A percentile compares a stretch with the other conserved stretches of the same genome.
These are phyloP conservation scores for Gynostemma pentaphyllum DNA, from an alignment of 306 rosid genomes.

Conservation along the genomic window DNA sequence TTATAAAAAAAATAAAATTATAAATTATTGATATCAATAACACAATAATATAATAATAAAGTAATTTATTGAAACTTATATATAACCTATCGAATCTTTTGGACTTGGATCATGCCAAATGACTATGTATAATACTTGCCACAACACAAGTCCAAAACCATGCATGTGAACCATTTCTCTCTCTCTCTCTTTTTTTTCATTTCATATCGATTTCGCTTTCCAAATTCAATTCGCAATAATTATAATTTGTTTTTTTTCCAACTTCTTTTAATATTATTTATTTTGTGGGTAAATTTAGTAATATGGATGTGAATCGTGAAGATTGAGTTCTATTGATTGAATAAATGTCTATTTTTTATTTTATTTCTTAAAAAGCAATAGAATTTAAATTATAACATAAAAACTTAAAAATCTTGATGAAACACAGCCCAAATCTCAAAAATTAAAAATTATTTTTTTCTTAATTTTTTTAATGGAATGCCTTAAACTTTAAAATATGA, in stretches of 20 bases:
- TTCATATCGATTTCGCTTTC: neutral
- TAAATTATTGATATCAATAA: too few species aligned
- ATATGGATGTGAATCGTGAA: neutral
- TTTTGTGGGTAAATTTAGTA: neutral
- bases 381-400: neutral
- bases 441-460: too few species aligned
- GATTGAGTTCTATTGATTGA: neutral
- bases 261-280: neutral
- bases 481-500: too few species aligned
- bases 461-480: too few species aligned
- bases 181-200: neutral
- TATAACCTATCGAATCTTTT: neutral
- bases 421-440: too few species aligned
- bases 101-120: neutral
- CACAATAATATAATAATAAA: too few species aligned
- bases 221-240: neutral
- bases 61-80: too few species aligned
- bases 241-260: neutral
- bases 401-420: too few species aligned
- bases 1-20: too few species aligned
- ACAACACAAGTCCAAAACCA: constrained; percentile 1
- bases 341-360: too few species aligned
- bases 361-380: too few species aligned
- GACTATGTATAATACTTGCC: neutral
- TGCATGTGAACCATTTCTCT: constrained; percentile 4